Evolutionary conservation across 345 rosid species (phyloP), one percentile per base, ranked within the genome.

Genomic region (Turnera subulata): DNA sequence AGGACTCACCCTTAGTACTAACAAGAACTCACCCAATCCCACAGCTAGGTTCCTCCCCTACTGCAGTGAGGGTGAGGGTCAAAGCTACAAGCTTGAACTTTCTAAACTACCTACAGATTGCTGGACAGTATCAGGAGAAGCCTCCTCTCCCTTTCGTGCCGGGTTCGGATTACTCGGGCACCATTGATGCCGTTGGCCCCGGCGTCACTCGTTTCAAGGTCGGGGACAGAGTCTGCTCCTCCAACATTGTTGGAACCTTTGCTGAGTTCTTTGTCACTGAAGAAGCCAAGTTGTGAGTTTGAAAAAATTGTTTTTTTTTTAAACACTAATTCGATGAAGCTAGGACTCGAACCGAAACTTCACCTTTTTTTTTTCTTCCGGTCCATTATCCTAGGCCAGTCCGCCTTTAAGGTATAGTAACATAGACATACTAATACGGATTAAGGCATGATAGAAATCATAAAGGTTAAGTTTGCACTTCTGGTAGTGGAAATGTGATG

Each of bases 21-120:
- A 69, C 50, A 44, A 74, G 63, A 55, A 76, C 18, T n/a, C 65
- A 76, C 11, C 82, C 91, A 24, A 71, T 93, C 60, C 99, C 97
- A 32, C 53, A 82, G 24, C 56, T 89, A n/a, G n/a, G n/a, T 58
- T 64, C 54, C 2, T 78, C 78, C 6, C 80, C 84, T 10, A 83
- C 82, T 0, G 71, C 85, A 0, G 94, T 89, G 53, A 80, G 96
- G 50, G 84, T 93, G 40, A 79, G 79, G 24, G 91, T 93, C 32
- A 83, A 64, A 53, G 99, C 99, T 11, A 87, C 97, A 46, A 93
- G 99, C 92, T 73, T 93, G 83, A 93, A 89, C 78, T 89, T 66
- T 70, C 94, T 92, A 40, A 89, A 93, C 68, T 93, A 87, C 79
- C 83, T 93, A 60, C 97, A 93, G 77, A 78, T 93, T n/a, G 64